A percentile compares a stretch with the other conserved stretches of the same genome.
Evolutionary conservation across 2,329 filamentous ascomycete genomes (phyloP).

Genomic region (Claviceps cyperi): DNA sequence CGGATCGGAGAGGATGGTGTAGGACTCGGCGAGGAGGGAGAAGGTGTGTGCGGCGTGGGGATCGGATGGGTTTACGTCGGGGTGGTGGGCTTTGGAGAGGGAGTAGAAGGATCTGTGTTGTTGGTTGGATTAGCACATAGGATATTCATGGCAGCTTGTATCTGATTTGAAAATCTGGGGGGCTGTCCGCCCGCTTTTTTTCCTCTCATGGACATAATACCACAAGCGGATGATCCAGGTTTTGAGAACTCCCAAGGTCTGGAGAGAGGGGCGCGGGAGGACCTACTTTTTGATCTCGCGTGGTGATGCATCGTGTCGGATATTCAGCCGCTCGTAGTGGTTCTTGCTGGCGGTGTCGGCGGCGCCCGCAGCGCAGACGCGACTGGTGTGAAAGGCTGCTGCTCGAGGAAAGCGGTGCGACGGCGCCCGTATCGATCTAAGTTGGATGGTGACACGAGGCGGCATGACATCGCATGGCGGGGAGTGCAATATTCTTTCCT

Average conservation of each 20-base stretch:
- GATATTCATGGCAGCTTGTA: too few species aligned
- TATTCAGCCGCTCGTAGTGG: slow-evolving; percentile 70
- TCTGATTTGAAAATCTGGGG: too few species aligned
- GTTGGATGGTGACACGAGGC: slow-evolving; percentile 10
- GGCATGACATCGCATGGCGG: slow-evolving; percentile 44
- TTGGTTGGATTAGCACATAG: too few species aligned
- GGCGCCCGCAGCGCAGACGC: slow-evolving; percentile 8
- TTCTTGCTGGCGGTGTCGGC: slow-evolving; percentile 26
- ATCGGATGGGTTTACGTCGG: slow-evolving; percentile 73
- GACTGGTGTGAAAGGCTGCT: slow-evolving; percentile 4
- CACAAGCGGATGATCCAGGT: too few species aligned
- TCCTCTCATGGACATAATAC: too few species aligned
- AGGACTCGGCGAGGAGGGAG: slow-evolving; percentile 72
- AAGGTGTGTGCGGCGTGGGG: slow-evolving; percentile 61
- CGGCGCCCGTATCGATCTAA: slow-evolving; percentile 3
- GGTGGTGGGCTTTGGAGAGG: slow-evolving; percentile 84
- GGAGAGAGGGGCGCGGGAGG: too few species aligned
- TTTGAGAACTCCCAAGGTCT: too few species aligned
- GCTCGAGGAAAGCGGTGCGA: slow-evolving; percentile 12
- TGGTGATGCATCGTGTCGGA: slow-evolving; percentile 54
- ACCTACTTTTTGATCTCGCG: slow-evolving; percentile 74
- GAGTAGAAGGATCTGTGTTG: slow-evolving; percentile 59
- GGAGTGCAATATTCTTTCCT: too few species aligned
- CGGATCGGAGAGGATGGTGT: slow-evolving; percentile 57
- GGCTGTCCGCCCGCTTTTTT: too few species aligned